Percentiles rank a stretch among this genome's conserved stretches.
phyloP scores from a whole-genome alignment of 2,329 filamentous ascomycete genomes.

The Pyrenophora seminiperda region DNA sequence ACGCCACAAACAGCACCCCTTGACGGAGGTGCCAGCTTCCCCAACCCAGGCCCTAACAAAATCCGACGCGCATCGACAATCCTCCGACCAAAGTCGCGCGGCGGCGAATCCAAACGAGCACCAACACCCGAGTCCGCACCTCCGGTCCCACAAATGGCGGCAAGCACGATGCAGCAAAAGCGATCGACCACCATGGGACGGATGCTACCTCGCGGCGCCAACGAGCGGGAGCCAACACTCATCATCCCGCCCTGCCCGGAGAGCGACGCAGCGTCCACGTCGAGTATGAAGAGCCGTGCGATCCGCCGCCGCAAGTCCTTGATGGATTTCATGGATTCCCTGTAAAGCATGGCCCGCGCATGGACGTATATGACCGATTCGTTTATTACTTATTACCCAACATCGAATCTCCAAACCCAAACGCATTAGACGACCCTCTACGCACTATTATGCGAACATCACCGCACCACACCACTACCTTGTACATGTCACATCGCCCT shows the following conservation, averaged over 20 bases:
- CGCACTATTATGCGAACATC: too few relatives aligned
- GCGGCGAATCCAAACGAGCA: conserved; percentile 18
- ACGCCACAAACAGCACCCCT: conserved; percentile 43
- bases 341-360: conserved; percentile 13
- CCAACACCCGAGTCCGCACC: conserved; percentile 34
- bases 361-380: conserved; percentile 7
- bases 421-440: conserved; percentile 12
- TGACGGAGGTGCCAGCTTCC: conserved; percentile 25
- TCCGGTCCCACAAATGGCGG: conserved; percentile 26
- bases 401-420: conserved; percentile 15
- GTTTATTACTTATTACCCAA: conserved; percentile 23
- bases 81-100: conserved; percentile 33
- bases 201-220: conserved; percentile 43
- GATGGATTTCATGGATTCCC: conserved; percentile 41
- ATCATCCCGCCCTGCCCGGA: conserved; percentile 42
- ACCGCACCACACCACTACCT: conserved; percentile 3
- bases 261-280: conserved; percentile 21
- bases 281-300: conserved; percentile 33
- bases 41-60: conserved; percentile 30
- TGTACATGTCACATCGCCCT: conserved; percentile 6
- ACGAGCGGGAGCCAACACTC: conserved; percentile 43
- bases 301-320: conserved; percentile 46
- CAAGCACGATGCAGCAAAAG: conserved; percentile 22
- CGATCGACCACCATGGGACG: conserved; percentile 23
- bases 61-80: conserved; percentile 41